Evolutionary conservation across 306 rosid genomes (phyloP), one percentile per base, ranked within the genome.

Genomic region (Malus asiatica): DNA sequence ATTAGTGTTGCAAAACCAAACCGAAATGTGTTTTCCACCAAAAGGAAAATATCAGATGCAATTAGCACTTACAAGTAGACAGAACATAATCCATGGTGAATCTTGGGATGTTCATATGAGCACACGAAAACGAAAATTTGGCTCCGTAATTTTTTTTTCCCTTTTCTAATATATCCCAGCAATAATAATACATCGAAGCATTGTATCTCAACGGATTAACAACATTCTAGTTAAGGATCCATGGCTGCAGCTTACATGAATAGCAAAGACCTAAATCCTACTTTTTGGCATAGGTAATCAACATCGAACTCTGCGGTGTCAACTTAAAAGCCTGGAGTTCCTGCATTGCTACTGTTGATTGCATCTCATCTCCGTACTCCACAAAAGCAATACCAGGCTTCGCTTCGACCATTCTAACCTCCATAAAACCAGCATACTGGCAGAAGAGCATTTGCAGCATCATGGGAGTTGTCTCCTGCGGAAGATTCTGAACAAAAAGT

Each of bases 391-490:
- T 95, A 33, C 98, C 99, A 4, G 97, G 98, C 83, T 95, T 92
- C 12, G 98, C 81, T 86, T 95, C 99, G 62, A 95, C 92, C 99
- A 95, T 95, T 83, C 99, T 86, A 70, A 95, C 99, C 87, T 95
- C 99, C 91, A 89, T 95, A 71, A 95, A 95, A 57, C 99, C 97
- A 35, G 90, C 80, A 60, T 89, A 92, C 68, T 96, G 99, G 71
- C 86, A 93, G 86, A 92, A 94, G 53, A 96, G 98, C 98, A 96
- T 96, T 78, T 96, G 99, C 75, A 96, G 89, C 99, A 96, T 92
- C 96, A 89, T 87, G 25, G 99, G 92, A 59, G 96, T 90, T 11
- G 99, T 86, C 42, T 92, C 99, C 0, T 86, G 89, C 25, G 99
- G 98, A 76, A 92, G 98, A 85, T 90, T 92, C 85, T 95, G 98